Evolutionary conservation across 139 green algal species (phyloP).

Genomic region (Marvania coccoides): DNA sequence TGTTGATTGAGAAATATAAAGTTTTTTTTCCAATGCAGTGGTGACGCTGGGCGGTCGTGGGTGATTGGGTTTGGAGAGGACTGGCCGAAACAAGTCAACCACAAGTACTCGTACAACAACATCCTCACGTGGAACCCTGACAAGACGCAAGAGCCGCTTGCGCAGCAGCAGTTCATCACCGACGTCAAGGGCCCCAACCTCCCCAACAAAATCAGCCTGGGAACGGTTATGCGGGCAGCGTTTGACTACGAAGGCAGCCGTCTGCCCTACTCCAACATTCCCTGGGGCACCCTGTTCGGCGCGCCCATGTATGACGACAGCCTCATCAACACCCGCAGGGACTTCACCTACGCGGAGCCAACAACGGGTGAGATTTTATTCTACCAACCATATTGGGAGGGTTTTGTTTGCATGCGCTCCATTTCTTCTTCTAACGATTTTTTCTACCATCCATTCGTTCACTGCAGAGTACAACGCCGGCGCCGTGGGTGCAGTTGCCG

Average conservation of each 20-base stretch:
- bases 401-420: too few relatives aligned
- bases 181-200: background rate
- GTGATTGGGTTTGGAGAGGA: conserved; percentile 8
- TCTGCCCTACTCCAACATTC: conserved; percentile 11
- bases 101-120: conserved; percentile 13
- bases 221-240: background rate
- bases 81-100: conserved; percentile 14
- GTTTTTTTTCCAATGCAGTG: too few relatives aligned
- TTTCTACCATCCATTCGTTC: too few relatives aligned
- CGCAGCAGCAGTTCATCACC: background rate
- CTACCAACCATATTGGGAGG: too few relatives aligned
- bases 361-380: too few relatives aligned
- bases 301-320: conserved; percentile 12
- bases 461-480: background rate
- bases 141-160: background rate
- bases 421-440: too few relatives aligned
- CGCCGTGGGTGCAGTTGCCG: background rate
- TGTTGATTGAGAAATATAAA: too few relatives aligned
- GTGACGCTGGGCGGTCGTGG: conserved; percentile 6
- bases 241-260: background rate
- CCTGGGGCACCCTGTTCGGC: conserved; percentile 25
- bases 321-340: conserved; percentile 7
- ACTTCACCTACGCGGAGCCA: conserved; percentile 22
- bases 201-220: background rate
- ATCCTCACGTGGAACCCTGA: background rate